Conservation (phyloP, 257 asterid genomes). For the Nicotiana benthamiana region DNA sequence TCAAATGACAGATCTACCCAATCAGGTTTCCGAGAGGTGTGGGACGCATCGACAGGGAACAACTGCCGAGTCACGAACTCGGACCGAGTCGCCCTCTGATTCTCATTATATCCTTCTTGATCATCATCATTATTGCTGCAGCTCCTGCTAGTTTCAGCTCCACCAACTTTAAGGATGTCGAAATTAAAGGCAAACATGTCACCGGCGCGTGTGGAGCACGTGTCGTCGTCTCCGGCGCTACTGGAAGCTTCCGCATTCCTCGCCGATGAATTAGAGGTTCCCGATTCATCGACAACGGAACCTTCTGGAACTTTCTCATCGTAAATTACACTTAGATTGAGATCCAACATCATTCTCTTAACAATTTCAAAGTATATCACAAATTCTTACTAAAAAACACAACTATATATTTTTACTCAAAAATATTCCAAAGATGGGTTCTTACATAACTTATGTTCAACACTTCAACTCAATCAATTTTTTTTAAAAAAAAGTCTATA, state of each 20-base stretch:
- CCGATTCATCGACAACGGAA: slow-evolving; percentile 19
- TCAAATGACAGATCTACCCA: slow-evolving; percentile 4
- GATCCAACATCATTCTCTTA: slow-evolving; percentile 44
- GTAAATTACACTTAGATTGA: slow-evolving; percentile 37
- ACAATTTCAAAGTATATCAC: background rate
- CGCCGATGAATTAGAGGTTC: slow-evolving; percentile 40
- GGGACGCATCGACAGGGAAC: slow-evolving; percentile 26
- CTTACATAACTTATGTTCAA: background rate
- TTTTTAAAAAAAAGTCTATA: background rate
- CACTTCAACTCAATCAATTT: background rate
- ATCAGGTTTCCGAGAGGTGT: slow-evolving; percentile 8
- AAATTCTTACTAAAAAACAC: background rate
- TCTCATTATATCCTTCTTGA: background rate
- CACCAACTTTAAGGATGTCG: slow-evolving; percentile 29
- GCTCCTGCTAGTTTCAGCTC: background rate
- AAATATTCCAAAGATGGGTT: background rate
- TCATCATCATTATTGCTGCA: slow-evolving; percentile 1
- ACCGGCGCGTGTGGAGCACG: slow-evolving; percentile 37
- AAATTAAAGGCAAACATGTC: slow-evolving; percentile 31
- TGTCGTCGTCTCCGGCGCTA: slow-evolving; percentile 47
- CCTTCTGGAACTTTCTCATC: slow-evolving; percentile 21
- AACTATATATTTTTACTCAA: background rate
- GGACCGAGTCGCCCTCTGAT: slow-evolving; percentile 7
- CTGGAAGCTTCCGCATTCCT: slow-evolving; percentile 33
- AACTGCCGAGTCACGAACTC: slow-evolving; percentile 50